Conservation (phyloP, 345 rosid species). For the Acer yangbiense region DNA sequence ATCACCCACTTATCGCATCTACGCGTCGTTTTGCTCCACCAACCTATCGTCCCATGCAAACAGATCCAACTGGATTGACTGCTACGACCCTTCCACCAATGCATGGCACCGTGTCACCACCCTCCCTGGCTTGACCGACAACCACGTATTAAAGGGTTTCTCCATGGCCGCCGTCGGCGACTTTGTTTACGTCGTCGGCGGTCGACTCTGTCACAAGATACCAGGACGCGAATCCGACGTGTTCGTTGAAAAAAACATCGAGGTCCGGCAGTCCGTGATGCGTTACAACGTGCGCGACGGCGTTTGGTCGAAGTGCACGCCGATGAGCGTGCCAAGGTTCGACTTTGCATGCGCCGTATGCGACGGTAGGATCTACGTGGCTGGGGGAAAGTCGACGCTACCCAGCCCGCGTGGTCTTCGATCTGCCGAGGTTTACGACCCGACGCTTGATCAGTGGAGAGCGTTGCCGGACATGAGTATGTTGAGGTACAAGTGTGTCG, state of each 20-base stretch:
- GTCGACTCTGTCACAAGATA: conserved; percentile 29
- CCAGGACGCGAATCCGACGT: conserved; percentile 16
- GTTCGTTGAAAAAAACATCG: background rate
- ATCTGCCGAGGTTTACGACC: conserved; percentile 41
- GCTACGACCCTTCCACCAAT: conserved; percentile 38
- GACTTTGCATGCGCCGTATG: conserved; percentile 45
- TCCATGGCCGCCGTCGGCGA: conserved; percentile 41
- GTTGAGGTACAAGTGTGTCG: conserved; percentile 49
- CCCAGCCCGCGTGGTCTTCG: conserved; percentile 26
- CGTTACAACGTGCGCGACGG: conserved; percentile 26
- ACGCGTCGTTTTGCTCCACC: conserved; percentile 38
- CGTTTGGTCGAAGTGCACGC: conserved; percentile 36
- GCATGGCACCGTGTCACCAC: conserved; percentile 35
- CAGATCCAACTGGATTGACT: conserved; percentile 47
- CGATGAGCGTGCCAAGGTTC: conserved; percentile 31
- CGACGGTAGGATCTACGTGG: conserved; percentile 41
- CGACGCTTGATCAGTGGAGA: conserved; percentile 32
- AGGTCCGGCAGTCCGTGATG: conserved; percentile 28
- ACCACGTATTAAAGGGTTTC: conserved; percentile 46
- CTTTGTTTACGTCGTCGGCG: conserved; percentile 47
- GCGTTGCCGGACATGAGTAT: conserved; percentile 37
- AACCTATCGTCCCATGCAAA: conserved; percentile 15
- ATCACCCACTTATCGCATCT: conserved; percentile 22
- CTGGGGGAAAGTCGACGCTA: conserved; percentile 43
- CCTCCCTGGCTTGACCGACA: conserved; percentile 33